Base-by-base conservation (phyloP, 2,329 filamentous ascomycete species). In the Fusarium sp. region DNA sequence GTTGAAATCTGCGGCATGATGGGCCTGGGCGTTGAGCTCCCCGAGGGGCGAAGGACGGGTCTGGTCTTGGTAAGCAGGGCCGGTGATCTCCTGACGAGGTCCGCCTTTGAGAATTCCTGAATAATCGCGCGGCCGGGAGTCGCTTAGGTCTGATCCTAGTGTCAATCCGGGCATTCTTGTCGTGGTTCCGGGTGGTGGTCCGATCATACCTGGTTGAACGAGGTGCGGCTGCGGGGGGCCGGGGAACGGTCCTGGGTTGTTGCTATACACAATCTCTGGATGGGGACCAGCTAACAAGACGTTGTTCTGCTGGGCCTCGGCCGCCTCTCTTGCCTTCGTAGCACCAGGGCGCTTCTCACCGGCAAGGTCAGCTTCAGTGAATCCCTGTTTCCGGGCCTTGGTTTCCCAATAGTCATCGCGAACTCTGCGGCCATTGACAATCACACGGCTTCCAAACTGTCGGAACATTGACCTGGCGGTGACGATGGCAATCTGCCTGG, bases 331-430 rank as follows among this genome's bases (percentile, higher is more conserved):
- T 69, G 93, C 93, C 84, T 97, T 97, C 65, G 94, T 91, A 42
- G 93, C 95, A 60, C 96, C 96, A 10, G 96, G 96, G 72, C 96
- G 89, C 86, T 99, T 98, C 83, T 99, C 96, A 44, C 96, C 96
- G 8, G 96, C 96, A 56, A 95, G 87, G 81, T 99, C 96, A 71
- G 97, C 94, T 81, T 99, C 96, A 3, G 96, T 99, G 80, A 99
- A 99, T 16, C 96, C 96, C 82, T 99, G 96, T 83, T 98, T 99
- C 52, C 93, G 89, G 12, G 96, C 96, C 83, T 98, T 98, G 79
- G 92, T 93, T 82, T 98, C 96, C 96, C 96, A 99, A 83, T 99
- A 99, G 80, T 99, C 96, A 82, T 99, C 96, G 55, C 96, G 92
- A 45, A 99, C 96, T 64, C 96, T 88, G 70, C 95, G 89, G 38